Evolutionary conservation across 139 green algal species (phyloP).

Genomic region (Volvox africanus): DNA sequence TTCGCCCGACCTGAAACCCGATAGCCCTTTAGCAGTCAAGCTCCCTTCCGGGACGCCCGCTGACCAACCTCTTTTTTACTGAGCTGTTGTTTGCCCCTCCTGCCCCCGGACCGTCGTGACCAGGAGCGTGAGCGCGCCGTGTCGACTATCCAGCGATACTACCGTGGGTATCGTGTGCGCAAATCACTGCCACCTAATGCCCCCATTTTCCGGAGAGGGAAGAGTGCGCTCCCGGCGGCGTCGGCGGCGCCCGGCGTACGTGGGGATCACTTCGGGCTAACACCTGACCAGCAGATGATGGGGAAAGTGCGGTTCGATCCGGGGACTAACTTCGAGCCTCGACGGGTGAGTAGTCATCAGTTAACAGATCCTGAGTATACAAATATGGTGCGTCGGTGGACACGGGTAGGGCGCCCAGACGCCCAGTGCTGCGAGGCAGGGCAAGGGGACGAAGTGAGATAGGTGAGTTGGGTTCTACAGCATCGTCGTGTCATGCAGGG

Average conservation of each 20-base stretch:
- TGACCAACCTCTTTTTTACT: too few relatives aligned
- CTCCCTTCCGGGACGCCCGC: too few relatives aligned
- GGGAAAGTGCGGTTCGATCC: slow-evolving; percentile 15
- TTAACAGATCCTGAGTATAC: not conserved
- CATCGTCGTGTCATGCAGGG: too few relatives aligned
- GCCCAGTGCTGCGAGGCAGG: too few relatives aligned
- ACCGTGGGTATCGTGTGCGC: slow-evolving; percentile 43
- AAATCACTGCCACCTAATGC: slow-evolving; percentile 10
- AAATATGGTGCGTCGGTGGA: not conserved
- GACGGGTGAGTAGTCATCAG: not conserved
- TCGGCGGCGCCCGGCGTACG: not conserved
- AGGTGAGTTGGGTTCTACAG: too few relatives aligned
- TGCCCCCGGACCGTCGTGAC: too few relatives aligned
- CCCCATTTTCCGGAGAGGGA: not conserved
- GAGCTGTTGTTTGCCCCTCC: too few relatives aligned
- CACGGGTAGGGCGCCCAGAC: too few relatives aligned
- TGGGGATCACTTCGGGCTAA: not conserved
- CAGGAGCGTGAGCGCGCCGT: slow-evolving; percentile 51
- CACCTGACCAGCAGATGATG: slow-evolving; percentile 44
- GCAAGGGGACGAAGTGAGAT: too few relatives aligned
- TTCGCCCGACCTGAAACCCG: too few relatives aligned
- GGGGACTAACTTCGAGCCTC: slow-evolving; percentile 9
- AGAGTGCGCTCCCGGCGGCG: not conserved
- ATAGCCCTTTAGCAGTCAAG: too few relatives aligned
- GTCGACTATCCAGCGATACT: slow-evolving; percentile 53